Percentiles rank a stretch among this genome's conserved stretches.
Evolutionary conservation across 176 grass and related monocot species (phyloP).

Genomic region (Avena insularis): DNA sequence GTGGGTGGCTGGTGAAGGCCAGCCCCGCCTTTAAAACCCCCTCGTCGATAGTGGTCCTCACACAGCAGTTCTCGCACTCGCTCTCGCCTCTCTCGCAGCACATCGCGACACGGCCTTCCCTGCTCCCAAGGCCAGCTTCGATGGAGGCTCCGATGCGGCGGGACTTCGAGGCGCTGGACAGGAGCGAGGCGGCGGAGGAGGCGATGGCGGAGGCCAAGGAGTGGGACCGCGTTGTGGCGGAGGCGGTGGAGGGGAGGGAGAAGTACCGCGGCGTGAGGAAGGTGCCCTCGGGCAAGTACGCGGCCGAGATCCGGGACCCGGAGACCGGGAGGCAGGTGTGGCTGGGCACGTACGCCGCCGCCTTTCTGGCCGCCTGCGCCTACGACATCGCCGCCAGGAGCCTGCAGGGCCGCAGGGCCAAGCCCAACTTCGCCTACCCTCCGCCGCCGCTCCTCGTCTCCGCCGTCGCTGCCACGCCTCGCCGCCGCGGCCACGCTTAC

Average conservation of each 20-base stretch:
- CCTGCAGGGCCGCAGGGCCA: not conserved
- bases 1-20: not conserved
- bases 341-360: slow-evolving; percentile 74
- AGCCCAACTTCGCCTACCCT: too few relatives aligned
- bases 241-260: not conserved
- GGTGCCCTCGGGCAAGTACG: not conserved
- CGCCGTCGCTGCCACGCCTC: too few relatives aligned
- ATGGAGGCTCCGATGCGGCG: not conserved
- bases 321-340: slow-evolving; percentile 43
- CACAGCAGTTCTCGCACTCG: not conserved
- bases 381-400: slow-evolving; percentile 68
- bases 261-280: not conserved
- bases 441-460: too few relatives aligned
- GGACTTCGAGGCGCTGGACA: not conserved
- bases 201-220: not conserved
- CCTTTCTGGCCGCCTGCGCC: slow-evolving; percentile 53
- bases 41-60: not conserved
- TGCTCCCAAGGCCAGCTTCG: not conserved
- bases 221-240: not conserved
- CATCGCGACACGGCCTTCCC: not conserved
- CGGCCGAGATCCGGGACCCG: not conserved
- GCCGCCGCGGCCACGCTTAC: too few relatives aligned
- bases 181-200: too few relatives aligned
- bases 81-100: not conserved
- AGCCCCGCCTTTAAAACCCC: too few relatives aligned